Conservation (phyloP, 2,329 filamentous ascomycete species). For the Clarireedia paspali region DNA sequence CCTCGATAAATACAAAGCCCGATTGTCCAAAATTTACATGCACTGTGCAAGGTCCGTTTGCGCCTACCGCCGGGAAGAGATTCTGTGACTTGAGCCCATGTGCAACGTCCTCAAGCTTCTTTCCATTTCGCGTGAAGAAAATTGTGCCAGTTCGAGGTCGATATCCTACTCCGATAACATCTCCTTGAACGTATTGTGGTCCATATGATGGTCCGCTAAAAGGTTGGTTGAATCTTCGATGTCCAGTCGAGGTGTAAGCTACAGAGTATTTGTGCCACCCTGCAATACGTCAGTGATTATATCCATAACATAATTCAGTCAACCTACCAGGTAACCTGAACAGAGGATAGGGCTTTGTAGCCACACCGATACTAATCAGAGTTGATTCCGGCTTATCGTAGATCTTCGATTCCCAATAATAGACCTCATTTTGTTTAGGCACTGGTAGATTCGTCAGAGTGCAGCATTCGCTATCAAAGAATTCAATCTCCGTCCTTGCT, state of each 20-base stretch:
- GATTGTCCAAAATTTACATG: conserved; percentile 98
- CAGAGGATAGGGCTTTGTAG: conserved; percentile 92
- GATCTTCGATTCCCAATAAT: conserved; percentile 99
- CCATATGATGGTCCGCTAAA: conserved; percentile 76
- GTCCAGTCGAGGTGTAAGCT: conserved; percentile 82
- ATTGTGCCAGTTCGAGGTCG: conserved; percentile 88
- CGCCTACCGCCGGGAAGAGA: conserved; percentile 95
- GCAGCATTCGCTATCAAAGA: conserved; percentile 96
- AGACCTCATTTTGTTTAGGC: conserved; percentile 97
- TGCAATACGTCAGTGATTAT: conserved; percentile 29
- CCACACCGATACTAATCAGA: conserved; percentile 83
- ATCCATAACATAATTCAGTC: neutral
- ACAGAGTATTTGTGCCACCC: conserved; percentile 90
- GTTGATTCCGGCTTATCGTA: conserved; percentile 94
- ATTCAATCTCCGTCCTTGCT: conserved; percentile 92
- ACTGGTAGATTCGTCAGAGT: conserved; percentile 77
- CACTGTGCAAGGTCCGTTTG: conserved; percentile 83
- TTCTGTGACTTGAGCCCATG: conserved; percentile 93
- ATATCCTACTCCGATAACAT: conserved; percentile 94
- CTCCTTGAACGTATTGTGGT: conserved; percentile 80
- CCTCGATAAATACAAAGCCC: conserved; percentile 97
- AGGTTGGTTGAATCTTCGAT: conserved; percentile 86
- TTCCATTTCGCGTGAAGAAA: conserved; percentile 97
- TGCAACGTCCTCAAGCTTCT: conserved; percentile 89
- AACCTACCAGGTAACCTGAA: conserved; percentile 83